Conservation (phyloP, 768 basidiomycete species). For the Xanthoconium purpureum region DNA sequence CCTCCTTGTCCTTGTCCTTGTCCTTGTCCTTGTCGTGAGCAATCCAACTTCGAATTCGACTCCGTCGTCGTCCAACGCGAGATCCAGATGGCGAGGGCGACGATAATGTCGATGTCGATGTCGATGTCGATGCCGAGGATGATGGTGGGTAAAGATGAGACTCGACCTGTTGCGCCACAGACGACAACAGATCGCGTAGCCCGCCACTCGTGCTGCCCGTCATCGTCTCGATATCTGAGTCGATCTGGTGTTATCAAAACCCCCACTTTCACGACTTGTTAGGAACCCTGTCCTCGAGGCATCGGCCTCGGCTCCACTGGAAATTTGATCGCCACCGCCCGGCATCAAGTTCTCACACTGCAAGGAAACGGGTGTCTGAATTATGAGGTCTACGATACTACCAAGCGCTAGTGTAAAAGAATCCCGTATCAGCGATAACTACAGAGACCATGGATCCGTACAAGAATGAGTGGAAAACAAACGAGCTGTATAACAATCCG, state of each 20-base stretch:
- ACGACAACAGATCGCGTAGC: slow-evolving; percentile 21
- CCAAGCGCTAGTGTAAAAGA: not conserved
- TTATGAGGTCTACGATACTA: slow-evolving; percentile 13
- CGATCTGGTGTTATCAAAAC: no score
- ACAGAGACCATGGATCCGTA: slow-evolving; percentile 1
- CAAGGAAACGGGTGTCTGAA: not conserved
- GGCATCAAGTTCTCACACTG: not conserved
- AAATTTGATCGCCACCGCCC: no score
- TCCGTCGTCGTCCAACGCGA: slow-evolving; percentile 8
- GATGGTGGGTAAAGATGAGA: slow-evolving; percentile 15
- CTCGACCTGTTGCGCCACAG: slow-evolving; percentile 25
- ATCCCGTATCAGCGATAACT: not conserved
- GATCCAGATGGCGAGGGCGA: not conserved
- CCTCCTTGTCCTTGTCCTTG: slow-evolving; percentile 2
- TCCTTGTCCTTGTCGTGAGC: slow-evolving; percentile 2
- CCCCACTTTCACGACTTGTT: no score
- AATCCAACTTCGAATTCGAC: slow-evolving; percentile 18
- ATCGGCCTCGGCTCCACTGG: no score
- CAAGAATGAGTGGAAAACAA: not conserved
- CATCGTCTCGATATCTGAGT: not conserved
- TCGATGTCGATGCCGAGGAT: not conserved
- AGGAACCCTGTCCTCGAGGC: no score
- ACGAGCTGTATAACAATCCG: not conserved
- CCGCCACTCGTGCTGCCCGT: not conserved
- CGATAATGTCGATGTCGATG: not conserved